These are phyloP conservation scores for Thalassia testudinum DNA, from an alignment of 116 monocot genomes.

Conservation along the genomic window DNA sequence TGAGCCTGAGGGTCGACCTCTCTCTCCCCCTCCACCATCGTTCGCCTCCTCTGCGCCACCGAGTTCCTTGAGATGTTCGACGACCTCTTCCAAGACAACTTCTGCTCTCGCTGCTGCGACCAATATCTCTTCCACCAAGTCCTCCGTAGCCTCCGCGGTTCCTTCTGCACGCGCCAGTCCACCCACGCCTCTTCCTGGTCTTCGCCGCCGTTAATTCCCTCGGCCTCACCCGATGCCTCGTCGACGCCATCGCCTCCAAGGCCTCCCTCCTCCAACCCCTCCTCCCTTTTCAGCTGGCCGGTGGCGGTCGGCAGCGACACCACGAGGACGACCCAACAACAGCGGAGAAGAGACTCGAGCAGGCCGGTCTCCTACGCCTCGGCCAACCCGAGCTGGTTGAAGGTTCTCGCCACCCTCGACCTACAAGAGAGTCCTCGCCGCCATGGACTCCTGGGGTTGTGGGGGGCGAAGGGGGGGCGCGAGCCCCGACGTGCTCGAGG, in stretches of 20 bases:
- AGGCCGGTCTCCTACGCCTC: conserved; percentile 4
- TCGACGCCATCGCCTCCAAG: conserved; percentile 48
- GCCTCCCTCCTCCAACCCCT: conserved; percentile 19
- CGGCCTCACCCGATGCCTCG: conserved; percentile 45
- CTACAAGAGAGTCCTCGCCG: conserved; percentile 57
- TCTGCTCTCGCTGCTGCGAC: conserved; percentile 44
- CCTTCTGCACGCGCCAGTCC: conserved; percentile 54
- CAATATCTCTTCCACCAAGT: conserved; percentile 55
- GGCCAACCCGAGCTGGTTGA: conserved; percentile 35
- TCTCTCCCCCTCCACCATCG: conserved; percentile 41
- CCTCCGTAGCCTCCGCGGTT: conserved; percentile 36
- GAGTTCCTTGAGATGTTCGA: conserved; percentile 88
- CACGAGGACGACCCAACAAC: too few species aligned
- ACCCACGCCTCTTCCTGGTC: conserved; percentile 69
- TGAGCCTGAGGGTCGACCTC: conserved; percentile 73
- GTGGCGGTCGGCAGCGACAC: conserved; percentile 9
- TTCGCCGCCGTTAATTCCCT: conserved; percentile 57
- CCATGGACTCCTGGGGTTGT: conserved; percentile 45
- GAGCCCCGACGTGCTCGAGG: conserved; percentile 49
- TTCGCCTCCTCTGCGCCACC: conserved; percentile 73
- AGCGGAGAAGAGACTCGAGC: not conserved
- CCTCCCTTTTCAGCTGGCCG: conserved; percentile 66
- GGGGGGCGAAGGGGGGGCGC: too few species aligned
- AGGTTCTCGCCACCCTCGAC: conserved; percentile 46
- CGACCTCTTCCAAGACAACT: conserved; percentile 51